phyloP scores from a whole-genome alignment of 2,329 filamentous ascomycete species.

The Trichoderma harzianum region DNA sequence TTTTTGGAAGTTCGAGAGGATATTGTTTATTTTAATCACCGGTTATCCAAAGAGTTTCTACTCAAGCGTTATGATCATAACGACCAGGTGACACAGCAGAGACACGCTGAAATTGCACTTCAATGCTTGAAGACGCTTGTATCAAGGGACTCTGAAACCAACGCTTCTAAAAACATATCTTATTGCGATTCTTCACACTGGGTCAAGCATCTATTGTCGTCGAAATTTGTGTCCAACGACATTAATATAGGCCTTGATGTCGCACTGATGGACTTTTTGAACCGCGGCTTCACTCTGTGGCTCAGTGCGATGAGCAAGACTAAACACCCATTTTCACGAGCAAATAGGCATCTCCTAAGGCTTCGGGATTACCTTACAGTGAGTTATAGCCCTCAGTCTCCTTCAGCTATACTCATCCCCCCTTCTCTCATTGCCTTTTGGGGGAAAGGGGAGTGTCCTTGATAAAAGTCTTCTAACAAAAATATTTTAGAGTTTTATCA shows the following conservation, averaged over 20 bases:
- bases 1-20: not conserved
- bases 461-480: not conserved
- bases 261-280: not conserved
- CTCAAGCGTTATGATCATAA: not conserved
- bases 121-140: not conserved
- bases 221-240: not conserved
- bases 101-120: not conserved
- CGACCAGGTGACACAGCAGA: not conserved
- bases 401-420: not conserved
- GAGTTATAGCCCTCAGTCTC: fast-evolving
- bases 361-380: not conserved
- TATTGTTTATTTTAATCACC: not conserved
- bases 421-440: not conserved
- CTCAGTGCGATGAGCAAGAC: not conserved
- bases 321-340: not conserved
- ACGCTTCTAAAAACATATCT: not conserved
- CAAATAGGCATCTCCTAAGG: not conserved
- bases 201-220: not conserved
- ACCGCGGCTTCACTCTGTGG: not conserved
- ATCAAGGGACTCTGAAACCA: fast-evolving
- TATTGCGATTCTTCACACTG: not conserved
- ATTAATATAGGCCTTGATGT: not conserved
- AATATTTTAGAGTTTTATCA: not conserved
- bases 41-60: not conserved
- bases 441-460: not conserved